Evolutionary conservation across 1,284 basidiomycete genomes (phyloP).

Genomic region (Cystobasidium sp.): DNA sequence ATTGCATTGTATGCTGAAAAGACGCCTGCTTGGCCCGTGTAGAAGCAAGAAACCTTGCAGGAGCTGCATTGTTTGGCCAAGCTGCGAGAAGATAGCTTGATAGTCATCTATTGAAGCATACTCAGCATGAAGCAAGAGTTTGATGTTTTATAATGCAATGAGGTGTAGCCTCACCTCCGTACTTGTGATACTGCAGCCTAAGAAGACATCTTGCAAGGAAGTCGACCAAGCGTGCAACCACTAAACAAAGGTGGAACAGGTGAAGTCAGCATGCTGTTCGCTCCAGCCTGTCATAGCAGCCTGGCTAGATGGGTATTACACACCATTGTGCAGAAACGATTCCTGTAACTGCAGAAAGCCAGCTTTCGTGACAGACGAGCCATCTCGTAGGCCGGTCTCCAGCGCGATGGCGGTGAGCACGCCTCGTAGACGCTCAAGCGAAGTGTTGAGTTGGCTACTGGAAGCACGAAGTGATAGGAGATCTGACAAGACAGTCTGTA

Average conservation of each 20-base stretch:
- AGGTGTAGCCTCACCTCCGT: conserved; percentile 30
- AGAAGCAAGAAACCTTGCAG: conserved; percentile 42
- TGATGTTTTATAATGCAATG: neutral
- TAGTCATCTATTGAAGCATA: conserved; percentile 27
- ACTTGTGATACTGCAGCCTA: conserved; percentile 40
- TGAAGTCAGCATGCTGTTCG: neutral
- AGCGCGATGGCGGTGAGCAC: conserved; percentile 27
- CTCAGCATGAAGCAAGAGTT: neutral
- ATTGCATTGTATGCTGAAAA: conserved; percentile 33
- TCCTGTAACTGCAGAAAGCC: conserved; percentile 31
- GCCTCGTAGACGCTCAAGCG: conserved; percentile 21
- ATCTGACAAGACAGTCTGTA: conserved; percentile 23
- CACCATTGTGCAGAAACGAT: conserved; percentile 30
- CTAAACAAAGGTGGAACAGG: conserved; percentile 4
- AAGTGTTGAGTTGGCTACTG: conserved; percentile 18
- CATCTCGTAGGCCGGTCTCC: conserved; percentile 14
- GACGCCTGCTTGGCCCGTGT: conserved; percentile 23
- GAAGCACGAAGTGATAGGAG: conserved; percentile 31
- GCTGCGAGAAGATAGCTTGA: conserved; percentile 38
- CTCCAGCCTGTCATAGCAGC: neutral
- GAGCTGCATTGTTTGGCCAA: conserved; percentile 41
- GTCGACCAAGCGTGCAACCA: conserved; percentile 35
- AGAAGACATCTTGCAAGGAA: conserved; percentile 37
- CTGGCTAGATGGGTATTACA: neutral
- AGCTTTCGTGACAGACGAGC: conserved; percentile 6